A percentile compares a stretch with the other conserved stretches of the same genome.
phyloP scores from a whole-genome alignment of 2,329 filamentous ascomycete genomes.

The Aphanocladium album region DNA sequence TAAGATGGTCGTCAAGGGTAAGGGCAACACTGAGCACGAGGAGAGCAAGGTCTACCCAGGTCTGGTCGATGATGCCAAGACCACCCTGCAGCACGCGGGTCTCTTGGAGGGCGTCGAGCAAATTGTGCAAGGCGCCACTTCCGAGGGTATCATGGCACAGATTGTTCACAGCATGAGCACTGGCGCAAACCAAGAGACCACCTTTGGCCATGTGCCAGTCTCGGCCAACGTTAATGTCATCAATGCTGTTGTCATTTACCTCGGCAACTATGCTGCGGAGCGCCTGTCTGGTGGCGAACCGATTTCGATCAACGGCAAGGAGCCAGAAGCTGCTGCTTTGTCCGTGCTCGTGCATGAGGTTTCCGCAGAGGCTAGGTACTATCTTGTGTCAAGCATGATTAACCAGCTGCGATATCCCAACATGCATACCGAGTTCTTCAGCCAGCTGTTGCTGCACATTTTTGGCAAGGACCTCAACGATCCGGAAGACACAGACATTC shows the following conservation, averaged over 20 bases:
- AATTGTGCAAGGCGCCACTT: constrained; percentile 55
- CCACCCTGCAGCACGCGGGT: constrained; percentile 49
- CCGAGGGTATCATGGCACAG: constrained; percentile 69
- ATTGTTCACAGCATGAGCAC: constrained; percentile 69
- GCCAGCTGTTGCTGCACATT: constrained; percentile 74
- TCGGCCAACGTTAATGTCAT: constrained; percentile 66
- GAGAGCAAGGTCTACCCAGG: constrained; percentile 65
- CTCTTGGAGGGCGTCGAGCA: constrained; percentile 56
- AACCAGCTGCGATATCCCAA: constrained; percentile 92
- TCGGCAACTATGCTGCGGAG: constrained; percentile 68
- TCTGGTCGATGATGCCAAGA: constrained; percentile 57
- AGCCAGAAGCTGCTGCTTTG: constrained; percentile 62
- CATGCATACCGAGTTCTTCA: constrained; percentile 88
- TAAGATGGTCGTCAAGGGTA: constrained; percentile 62
- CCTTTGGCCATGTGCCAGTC: constrained; percentile 62
- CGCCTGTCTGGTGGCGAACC: constrained; percentile 54
- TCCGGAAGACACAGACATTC: constrained; percentile 74
- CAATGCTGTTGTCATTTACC: constrained; percentile 77
- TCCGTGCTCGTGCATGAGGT: constrained; percentile 73
- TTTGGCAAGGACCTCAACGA: constrained; percentile 72
- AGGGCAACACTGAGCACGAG: constrained; percentile 60
- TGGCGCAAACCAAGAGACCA: constrained; percentile 52
- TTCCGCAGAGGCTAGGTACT: constrained; percentile 74
- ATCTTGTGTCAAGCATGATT: constrained; percentile 75
- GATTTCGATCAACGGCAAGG: constrained; percentile 38